Conservation (phyloP, 1,284 basidiomycete species). For the Fomes fomentarius region DNA sequence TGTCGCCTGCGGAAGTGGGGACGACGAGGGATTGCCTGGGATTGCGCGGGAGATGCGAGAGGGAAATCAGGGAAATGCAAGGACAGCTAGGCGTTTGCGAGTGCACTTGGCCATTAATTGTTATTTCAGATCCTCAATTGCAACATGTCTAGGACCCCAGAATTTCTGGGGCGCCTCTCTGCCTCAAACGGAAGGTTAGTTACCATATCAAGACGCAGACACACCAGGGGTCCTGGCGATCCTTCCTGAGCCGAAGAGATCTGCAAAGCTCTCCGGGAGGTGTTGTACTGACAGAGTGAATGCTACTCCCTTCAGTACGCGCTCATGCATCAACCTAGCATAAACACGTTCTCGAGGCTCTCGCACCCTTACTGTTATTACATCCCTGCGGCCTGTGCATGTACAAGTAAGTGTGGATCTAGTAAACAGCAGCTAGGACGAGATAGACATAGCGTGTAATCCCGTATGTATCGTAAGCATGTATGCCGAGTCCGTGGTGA, state of each 20-base stretch:
- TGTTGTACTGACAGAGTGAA: no score
- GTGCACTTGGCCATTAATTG: no score
- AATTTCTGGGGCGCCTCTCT: neutral
- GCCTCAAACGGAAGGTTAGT: neutral
- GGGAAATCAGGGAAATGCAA: neutral
- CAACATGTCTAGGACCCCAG: neutral
- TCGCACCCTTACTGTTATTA: slow-evolving; percentile 10
- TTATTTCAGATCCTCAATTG: neutral
- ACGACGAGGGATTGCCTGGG: neutral
- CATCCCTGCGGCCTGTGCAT: slow-evolving; percentile 5
- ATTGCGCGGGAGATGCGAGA: neutral
- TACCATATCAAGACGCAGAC: neutral
- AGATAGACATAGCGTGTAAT: neutral
- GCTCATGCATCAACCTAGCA: no score
- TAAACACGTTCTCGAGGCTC: no score
- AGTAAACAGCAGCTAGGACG: slow-evolving; percentile 10
- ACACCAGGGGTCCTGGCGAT: neutral
- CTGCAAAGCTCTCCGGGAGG: no score
- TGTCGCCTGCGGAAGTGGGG: neutral
- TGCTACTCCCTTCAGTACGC: no score
- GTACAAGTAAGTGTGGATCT: slow-evolving; percentile 8
- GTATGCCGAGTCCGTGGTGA: slow-evolving; percentile 1
- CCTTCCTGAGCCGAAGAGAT: no score
- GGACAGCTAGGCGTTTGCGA: no score
- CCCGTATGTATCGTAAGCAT: slow-evolving; percentile 2